Evolutionary conservation across 2,329 filamentous ascomycete species (phyloP).

Genomic region (Sporothrix protearum): DNA sequence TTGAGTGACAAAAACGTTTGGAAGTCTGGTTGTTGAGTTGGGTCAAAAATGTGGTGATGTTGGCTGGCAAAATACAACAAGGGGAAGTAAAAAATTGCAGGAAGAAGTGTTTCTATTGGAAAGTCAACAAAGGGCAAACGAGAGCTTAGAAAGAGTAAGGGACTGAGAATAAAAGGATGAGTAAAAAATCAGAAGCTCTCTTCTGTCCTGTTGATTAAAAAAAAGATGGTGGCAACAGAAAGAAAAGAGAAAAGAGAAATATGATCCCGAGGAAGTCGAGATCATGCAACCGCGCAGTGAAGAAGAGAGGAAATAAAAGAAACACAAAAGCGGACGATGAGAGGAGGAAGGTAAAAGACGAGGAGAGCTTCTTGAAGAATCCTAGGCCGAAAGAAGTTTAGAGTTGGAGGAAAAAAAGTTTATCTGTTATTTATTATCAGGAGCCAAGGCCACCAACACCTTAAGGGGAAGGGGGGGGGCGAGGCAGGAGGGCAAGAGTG

Average conservation of each 20-base stretch:
- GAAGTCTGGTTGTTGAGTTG: neutral
- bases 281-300: neutral
- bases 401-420: conserved; percentile 7
- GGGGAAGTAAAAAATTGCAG: neutral
- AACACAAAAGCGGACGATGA: neutral
- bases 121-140: conserved; percentile 9
- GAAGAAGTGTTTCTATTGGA: neutral
- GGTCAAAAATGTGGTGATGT: neutral
- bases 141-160: neutral
- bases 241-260: neutral
- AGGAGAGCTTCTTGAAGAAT: neutral
- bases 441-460: neutral
- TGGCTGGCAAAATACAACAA: neutral
- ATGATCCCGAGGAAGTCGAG: neutral
- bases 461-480: neutral
- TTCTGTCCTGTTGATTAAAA: neutral
- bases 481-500: neutral
- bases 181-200: neutral
- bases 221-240: neutral
- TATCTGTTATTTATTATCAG: conserved; percentile 13
- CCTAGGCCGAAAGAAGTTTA: neutral
- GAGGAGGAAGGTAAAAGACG: conserved; percentile 2
- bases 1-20: neutral
- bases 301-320: neutral
- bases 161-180: neutral